Base-by-base conservation (phyloP, 352 stramenopile species). In the Phytophthora multivora region DNA sequence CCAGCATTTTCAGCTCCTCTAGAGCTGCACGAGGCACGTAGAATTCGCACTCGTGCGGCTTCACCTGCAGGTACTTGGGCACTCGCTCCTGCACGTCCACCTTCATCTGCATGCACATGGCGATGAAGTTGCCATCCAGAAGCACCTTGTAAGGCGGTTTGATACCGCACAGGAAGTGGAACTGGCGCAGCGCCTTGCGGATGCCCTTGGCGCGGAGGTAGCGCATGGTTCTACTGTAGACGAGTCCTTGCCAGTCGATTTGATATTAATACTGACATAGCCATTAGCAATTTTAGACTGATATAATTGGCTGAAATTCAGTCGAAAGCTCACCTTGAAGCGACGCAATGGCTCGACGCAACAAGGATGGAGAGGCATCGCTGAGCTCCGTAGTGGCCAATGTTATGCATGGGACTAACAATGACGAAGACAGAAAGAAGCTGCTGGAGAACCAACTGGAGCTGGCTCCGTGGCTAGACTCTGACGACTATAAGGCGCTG, bases 41-140 rank as follows among this genome's bases (percentile, higher is more conserved):
- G 42, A 88, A 84, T 66, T 91, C 79, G 61, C 73, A 73, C 33
- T 93, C 78, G 68, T 86, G 69, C 19, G 71, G 61, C 63, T 93
- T 93, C 9, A 93, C 86, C 62, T 95, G 87, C 36, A 95, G 65
- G 50, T 93, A 89, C 64, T 91, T 91, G 49, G 87, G 78, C 65
- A 95, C 47, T 39, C 87, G 84, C 66, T 89, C 83, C 18, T 71
- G 77, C 23, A 94, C 63, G 65, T 93, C 81, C 25, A 95, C 81
- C 56, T 95, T 92, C 85, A 94, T 94, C 70, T 95, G 83, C 43
- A 89, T 55, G 64, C 85, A 93, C 83, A 95, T 92, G 49, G 82
- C 87, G 35, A 95, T 77, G 58, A 95, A 95, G 79, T 95, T 95
- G 52, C 83, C 83, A 61, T 95, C 87, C 46, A 95, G 69, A 26